These are phyloP conservation scores for Davidsoniella eucalypti DNA, from an alignment of 2,329 filamentous ascomycete species.

Conservation along the genomic window DNA sequence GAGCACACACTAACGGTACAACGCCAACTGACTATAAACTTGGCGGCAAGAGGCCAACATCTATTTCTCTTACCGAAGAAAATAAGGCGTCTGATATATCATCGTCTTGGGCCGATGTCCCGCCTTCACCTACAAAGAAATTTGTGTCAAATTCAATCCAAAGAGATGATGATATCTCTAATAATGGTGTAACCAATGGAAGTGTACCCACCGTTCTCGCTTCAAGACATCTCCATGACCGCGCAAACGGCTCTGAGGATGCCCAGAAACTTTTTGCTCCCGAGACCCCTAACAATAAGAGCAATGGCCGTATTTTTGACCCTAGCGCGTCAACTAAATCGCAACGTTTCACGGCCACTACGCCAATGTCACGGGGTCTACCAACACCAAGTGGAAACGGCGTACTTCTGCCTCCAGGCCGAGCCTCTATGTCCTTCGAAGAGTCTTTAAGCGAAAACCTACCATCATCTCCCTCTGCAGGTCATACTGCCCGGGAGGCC, in stretches of 20 bases:
- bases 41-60: background rate
- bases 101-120: background rate
- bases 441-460: slow-evolving; percentile 9
- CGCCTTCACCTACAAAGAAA: slow-evolving; percentile 14
- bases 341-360: slow-evolving; percentile 5
- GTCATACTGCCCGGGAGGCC: slow-evolving; percentile 2
- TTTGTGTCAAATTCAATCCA: slow-evolving; percentile 10
- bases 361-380: slow-evolving; percentile 12
- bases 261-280: background rate
- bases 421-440: slow-evolving; percentile 12
- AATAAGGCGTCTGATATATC: background rate
- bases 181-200: slow-evolving; percentile 3
- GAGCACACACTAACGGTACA: background rate
- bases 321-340: slow-evolving; percentile 2
- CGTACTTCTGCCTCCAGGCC: slow-evolving; percentile 8
- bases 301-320: background rate
- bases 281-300: slow-evolving; percentile 8
- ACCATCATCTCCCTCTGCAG: slow-evolving; percentile 9
- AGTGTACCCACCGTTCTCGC: slow-evolving; percentile 4
- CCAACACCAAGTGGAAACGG: slow-evolving; percentile 11
- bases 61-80: background rate
- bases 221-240: slow-evolving; percentile 6
- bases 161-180: slow-evolving; percentile 2
- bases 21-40: background rate
- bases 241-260: background rate